Percentiles rank a stretch among this genome's conserved stretches.
These are phyloP conservation scores for Tricholoma terreum DNA, from an alignment of 768 basidiomycete genomes.

Conservation along the genomic window DNA sequence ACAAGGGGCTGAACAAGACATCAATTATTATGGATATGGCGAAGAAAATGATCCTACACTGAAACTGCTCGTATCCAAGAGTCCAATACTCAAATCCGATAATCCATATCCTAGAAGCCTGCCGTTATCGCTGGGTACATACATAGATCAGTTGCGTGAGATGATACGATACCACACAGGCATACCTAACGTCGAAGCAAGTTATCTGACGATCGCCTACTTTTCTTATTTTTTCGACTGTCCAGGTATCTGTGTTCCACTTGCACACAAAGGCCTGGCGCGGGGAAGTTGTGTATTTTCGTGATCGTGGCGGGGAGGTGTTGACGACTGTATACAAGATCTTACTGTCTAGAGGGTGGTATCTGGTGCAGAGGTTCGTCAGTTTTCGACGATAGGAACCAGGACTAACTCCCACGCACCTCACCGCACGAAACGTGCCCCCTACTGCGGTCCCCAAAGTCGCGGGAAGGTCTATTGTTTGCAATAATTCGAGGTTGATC, in stretches of 20 bases:
- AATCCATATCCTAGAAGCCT: conserved; percentile 81
- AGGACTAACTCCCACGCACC: conserved; percentile 23
- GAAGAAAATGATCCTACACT: conserved; percentile 47
- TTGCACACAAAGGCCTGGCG: conserved; percentile 64
- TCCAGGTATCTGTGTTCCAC: conserved; percentile 76
- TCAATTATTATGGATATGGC: not conserved
- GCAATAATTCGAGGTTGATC: conserved; percentile 34
- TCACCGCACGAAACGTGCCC: conserved; percentile 64
- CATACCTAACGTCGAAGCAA: conserved; percentile 84
- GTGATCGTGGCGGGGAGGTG: conserved; percentile 55
- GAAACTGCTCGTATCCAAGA: conserved; percentile 77
- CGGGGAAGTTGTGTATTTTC: conserved; percentile 49
- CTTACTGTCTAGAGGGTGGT: conserved; percentile 48
- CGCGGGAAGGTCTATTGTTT: conserved; percentile 53
- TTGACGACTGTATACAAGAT: conserved; percentile 74
- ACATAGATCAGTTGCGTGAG: conserved; percentile 4
- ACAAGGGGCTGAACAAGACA: conserved; percentile 64
- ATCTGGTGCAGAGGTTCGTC: conserved; percentile 35
- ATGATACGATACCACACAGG: conserved; percentile 1
- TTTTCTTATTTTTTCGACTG: conserved; percentile 61
- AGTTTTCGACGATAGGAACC: not conserved
- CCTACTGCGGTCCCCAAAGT: conserved; percentile 42
- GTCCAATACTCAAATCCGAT: conserved; percentile 80
- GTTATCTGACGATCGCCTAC: conserved; percentile 80
- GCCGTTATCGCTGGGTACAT: conserved; percentile 64